A percentile compares a stretch with the other conserved stretches of the same genome.
phyloP scores from a whole-genome alignment of 2,329 filamentous ascomycete species.

The Aspergillus unguis region DNA sequence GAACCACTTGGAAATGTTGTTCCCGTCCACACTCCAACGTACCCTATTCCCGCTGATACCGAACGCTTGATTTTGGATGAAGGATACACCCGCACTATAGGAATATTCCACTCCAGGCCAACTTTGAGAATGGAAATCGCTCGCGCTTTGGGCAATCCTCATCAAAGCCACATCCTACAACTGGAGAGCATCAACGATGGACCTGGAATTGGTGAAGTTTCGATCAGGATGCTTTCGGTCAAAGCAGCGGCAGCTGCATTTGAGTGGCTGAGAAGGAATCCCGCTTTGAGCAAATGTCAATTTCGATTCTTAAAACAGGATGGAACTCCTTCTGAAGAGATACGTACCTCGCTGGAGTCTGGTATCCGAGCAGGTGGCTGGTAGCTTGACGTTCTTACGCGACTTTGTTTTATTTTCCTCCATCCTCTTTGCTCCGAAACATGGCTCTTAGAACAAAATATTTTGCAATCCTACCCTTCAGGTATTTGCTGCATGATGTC shows the following conservation, averaged over 20 bases:
- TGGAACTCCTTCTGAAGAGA: not conserved
- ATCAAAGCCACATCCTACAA: slow-evolving; percentile 5
- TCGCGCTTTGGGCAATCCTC: slow-evolving; percentile 10
- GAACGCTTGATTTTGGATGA: slow-evolving; percentile 18
- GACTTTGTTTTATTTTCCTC: not conserved
- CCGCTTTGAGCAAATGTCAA: slow-evolving; percentile 13
- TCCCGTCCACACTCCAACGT: slow-evolving; percentile 29
- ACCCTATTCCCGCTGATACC: slow-evolving; percentile 26
- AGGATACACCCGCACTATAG: slow-evolving; percentile 27
- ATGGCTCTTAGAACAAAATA: not conserved
- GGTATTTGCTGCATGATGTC: not conserved
- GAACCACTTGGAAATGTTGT: slow-evolving; percentile 21
- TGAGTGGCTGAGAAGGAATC: slow-evolving; percentile 13
- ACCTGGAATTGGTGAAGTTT: slow-evolving; percentile 7
- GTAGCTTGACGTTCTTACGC: not conserved
- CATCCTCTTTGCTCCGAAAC: not conserved
- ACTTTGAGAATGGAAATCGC: slow-evolving; percentile 10
- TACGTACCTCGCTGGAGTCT: not conserved
- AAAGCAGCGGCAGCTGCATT: slow-evolving; percentile 17
- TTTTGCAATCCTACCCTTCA: slow-evolving; percentile 1
- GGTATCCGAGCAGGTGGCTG: not conserved
- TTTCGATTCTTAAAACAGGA: slow-evolving; percentile 18
- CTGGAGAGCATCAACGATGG: slow-evolving; percentile 20
- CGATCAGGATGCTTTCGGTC: slow-evolving; percentile 22
- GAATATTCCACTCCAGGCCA: slow-evolving; percentile 15